Evolutionary conservation across 2,329 filamentous ascomycete species (phyloP).

Genomic region (Penicillium psychrosexuale): DNA sequence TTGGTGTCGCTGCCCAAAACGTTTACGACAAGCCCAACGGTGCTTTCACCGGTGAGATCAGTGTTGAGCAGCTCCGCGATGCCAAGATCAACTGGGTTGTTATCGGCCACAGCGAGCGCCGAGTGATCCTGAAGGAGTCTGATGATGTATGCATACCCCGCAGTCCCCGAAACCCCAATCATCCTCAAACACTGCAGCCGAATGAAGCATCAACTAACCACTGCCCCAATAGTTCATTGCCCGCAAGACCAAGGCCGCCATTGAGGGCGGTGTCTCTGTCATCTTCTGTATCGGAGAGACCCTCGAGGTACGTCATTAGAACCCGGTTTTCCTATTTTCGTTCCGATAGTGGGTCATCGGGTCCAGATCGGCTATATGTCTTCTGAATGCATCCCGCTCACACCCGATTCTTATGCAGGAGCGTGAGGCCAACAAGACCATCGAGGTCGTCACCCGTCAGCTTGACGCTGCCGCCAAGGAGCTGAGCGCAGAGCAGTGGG

Average conservation of each 20-base stretch:
- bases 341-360: conserved; percentile 20
- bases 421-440: conserved; percentile 80
- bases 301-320: conserved; percentile 58
- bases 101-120: conserved; percentile 91
- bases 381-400: conserved; percentile 20
- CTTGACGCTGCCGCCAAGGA: conserved; percentile 74
- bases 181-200: neutral
- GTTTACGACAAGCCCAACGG: conserved; percentile 96
- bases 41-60: conserved; percentile 96
- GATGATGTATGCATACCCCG: conserved; percentile 55
- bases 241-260: conserved; percentile 88
- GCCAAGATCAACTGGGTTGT: conserved; percentile 84
- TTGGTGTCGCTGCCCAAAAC: conserved; percentile 93
- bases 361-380: conserved; percentile 13
- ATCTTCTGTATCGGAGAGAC: conserved; percentile 98
- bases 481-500: conserved; percentile 72
- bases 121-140: conserved; percentile 81
- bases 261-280: conserved; percentile 81
- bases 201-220: neutral
- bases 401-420: conserved; percentile 49
- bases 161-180: neutral
- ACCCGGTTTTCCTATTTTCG: conserved; percentile 18
- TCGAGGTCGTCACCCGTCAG: conserved; percentile 70
- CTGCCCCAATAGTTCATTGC: conserved; percentile 61
- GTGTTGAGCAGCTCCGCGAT: conserved; percentile 85